Conservation (phyloP, 345 rosid species). For the Euphorbia pulcherrima region DNA sequence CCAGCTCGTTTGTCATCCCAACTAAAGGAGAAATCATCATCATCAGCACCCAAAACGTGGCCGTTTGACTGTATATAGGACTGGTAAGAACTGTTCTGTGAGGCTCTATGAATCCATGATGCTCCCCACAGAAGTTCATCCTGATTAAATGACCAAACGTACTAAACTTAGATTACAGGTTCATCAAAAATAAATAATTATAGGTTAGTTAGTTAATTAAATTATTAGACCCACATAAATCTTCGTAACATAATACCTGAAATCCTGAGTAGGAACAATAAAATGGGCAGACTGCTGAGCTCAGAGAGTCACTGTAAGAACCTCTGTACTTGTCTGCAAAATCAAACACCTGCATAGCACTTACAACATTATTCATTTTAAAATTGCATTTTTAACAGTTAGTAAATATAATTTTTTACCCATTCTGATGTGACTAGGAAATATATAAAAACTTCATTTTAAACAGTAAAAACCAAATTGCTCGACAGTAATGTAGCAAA, state of each 20-base stretch:
- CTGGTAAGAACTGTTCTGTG: slow-evolving; percentile 58
- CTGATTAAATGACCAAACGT: slow-evolving; percentile 31
- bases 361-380: too few species aligned
- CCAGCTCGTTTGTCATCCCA: slow-evolving; percentile 98
- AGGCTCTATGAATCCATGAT: slow-evolving; percentile 91
- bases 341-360: slow-evolving; percentile 64
- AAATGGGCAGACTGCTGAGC: slow-evolving; percentile 64
- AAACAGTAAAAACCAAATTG: too few species aligned
- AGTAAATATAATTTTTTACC: too few species aligned
- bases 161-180: neutral
- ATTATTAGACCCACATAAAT: too few species aligned
- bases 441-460: too few species aligned
- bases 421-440: too few species aligned
- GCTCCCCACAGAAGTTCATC: slow-evolving; percentile 98
- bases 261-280: slow-evolving; percentile 74
- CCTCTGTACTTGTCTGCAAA: slow-evolving; percentile 70
- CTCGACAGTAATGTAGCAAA: too few species aligned
- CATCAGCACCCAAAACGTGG: slow-evolving; percentile 73
- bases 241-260: slow-evolving; percentile 57
- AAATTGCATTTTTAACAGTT: too few species aligned
- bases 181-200: too few species aligned
- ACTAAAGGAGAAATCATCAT: slow-evolving; percentile 79
- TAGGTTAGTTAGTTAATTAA: too few species aligned
- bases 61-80: slow-evolving; percentile 77
- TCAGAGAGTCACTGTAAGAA: slow-evolving; percentile 59